Conservation (phyloP, 1,139 yeast species). For the Lodderomyces jiufengensis region DNA sequence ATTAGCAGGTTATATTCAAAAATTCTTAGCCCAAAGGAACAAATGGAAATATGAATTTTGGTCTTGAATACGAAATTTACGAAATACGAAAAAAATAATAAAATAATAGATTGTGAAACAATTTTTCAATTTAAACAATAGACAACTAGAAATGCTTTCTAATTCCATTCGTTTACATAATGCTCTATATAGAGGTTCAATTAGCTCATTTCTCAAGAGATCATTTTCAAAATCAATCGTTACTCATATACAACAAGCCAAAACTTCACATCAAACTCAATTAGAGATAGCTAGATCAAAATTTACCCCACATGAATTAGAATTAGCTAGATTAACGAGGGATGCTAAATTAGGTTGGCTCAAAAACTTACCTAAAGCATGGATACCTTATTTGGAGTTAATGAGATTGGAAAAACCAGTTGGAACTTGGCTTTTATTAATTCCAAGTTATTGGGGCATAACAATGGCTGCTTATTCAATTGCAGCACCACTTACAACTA, state of each 20-base stretch:
- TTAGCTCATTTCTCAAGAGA: background rate
- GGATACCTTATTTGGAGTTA: conserved; percentile 88
- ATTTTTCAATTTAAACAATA: no score
- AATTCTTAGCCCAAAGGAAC: no score
- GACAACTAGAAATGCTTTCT: no score
- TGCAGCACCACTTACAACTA: conserved; percentile 62
- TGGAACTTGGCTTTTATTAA: conserved; percentile 77
- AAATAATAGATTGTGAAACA: no score
- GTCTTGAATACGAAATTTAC: no score
- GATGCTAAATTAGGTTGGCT: conserved; percentile 59
- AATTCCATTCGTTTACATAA: no score
- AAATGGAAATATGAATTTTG: no score
- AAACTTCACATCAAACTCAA: conserved; percentile 4
- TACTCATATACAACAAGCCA: background rate
- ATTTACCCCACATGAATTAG: conserved; percentile 54
- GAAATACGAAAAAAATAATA: no score
- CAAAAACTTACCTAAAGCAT: conserved; percentile 58
- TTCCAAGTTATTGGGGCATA: conserved; percentile 81
- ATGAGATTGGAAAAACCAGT: conserved; percentile 92
- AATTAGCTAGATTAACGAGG: conserved; percentile 55
- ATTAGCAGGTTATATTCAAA: no score
- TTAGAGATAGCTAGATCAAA: conserved; percentile 12
- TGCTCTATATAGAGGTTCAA: no score
- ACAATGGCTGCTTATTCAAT: conserved; percentile 80
- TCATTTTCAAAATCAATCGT: conserved; percentile 3